These are phyloP conservation scores for Alternaria viburni DNA, from an alignment of 2,329 filamentous ascomycete species.

Conservation along the genomic window DNA sequence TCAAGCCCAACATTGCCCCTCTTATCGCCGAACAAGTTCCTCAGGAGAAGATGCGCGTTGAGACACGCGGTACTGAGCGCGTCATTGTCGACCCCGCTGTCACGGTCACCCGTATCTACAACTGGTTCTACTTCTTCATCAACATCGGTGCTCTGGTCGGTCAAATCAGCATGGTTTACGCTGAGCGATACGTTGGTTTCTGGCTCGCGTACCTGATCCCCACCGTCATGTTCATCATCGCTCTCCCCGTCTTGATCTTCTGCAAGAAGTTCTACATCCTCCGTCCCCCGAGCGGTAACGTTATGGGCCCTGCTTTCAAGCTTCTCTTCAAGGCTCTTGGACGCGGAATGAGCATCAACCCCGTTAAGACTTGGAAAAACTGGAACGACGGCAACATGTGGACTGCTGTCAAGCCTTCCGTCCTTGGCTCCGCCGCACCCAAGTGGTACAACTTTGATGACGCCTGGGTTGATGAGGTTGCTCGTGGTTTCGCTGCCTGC, in stretches of 20 bases:
- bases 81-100: slow-evolving; percentile 71
- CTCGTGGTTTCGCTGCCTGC: slow-evolving; percentile 61
- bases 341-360: slow-evolving; percentile 64
- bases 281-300: slow-evolving; percentile 69
- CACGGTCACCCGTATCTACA: slow-evolving; percentile 73
- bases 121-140: slow-evolving; percentile 53
- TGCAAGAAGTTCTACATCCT: slow-evolving; percentile 67
- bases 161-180: slow-evolving; percentile 49
- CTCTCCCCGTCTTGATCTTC: slow-evolving; percentile 64
- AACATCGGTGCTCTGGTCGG: slow-evolving; percentile 47
- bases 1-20: slow-evolving; percentile 70
- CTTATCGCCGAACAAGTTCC: slow-evolving; percentile 69
- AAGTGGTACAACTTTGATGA: slow-evolving; percentile 81
- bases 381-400: slow-evolving; percentile 65
- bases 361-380: slow-evolving; percentile 61
- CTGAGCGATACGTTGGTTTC: slow-evolving; percentile 66
- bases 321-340: slow-evolving; percentile 61
- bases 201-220: slow-evolving; percentile 74
- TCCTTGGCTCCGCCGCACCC: slow-evolving; percentile 62
- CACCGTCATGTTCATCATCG: slow-evolving; percentile 67
- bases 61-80: slow-evolving; percentile 57
- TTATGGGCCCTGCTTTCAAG: slow-evolving; percentile 68
- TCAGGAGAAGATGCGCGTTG: slow-evolving; percentile 58
- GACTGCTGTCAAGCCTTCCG: slow-evolving; percentile 70
- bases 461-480: slow-evolving; percentile 80